A percentile compares a stretch with the other conserved stretches of the same genome.
These are phyloP conservation scores for Zostera marina DNA, from an alignment of 116 monocot genomes.

Conservation along the genomic window DNA sequence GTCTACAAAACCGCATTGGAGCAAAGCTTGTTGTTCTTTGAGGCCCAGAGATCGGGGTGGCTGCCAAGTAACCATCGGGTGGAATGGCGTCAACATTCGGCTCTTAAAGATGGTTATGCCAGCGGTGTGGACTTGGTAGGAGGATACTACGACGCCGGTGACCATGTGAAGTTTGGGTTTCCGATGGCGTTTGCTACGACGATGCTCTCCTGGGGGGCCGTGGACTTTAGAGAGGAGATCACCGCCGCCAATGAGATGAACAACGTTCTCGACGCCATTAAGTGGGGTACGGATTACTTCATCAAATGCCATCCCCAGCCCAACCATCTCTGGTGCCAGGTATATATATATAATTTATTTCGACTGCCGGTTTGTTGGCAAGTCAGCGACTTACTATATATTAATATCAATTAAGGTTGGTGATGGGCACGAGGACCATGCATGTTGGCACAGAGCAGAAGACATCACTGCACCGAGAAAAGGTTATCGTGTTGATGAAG, in stretches of 20 bases:
- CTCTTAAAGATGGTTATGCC: conserved; percentile 31
- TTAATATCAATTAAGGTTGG: conserved; percentile 33
- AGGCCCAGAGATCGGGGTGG: conserved; percentile 61
- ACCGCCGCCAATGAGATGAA: conserved; percentile 39
- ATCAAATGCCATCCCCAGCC: conserved; percentile 64
- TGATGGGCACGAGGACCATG: conserved; percentile 56
- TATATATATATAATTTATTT: not conserved
- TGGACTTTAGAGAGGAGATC: conserved; percentile 72
- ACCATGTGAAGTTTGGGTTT: conserved; percentile 36
- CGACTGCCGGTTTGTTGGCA: not conserved
- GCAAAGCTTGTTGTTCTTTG: conserved; percentile 52
- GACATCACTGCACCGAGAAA: conserved; percentile 59
- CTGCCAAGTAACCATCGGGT: conserved; percentile 37
- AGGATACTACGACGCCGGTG: conserved; percentile 16
- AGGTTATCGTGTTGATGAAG: conserved; percentile 38
- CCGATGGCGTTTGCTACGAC: conserved; percentile 80
- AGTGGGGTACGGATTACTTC: conserved; percentile 92
- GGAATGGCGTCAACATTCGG: conserved; percentile 48
- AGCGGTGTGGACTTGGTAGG: conserved; percentile 13
- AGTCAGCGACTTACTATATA: not conserved
- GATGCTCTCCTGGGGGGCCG: conserved; percentile 59
- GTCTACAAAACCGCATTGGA: conserved; percentile 28
- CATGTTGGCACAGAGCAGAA: conserved; percentile 75
- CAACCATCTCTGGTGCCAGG: conserved; percentile 81
- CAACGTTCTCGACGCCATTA: conserved; percentile 44